Conservation (phyloP, 106 monocot genomes). For the Phalaenopsis aphrodite region DNA sequence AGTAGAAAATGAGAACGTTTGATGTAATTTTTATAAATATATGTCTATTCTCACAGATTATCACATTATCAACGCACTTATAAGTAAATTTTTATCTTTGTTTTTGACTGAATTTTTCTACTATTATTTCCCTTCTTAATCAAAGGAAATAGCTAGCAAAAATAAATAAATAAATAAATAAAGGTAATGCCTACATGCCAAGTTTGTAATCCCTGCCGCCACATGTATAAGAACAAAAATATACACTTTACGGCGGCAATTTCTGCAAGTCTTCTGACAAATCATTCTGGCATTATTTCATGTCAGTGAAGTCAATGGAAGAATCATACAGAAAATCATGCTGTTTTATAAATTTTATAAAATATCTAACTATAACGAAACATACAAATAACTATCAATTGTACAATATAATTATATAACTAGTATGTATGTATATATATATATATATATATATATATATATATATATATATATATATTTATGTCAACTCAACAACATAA, state of each 20-base stretch:
- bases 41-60: too few relatives aligned
- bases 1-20: too few relatives aligned
- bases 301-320: conserved; percentile 2
- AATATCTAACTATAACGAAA: background rate
- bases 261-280: conserved; percentile 4
- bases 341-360: background rate
- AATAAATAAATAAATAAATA: background rate
- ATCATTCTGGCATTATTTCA: background rate
- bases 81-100: too few relatives aligned
- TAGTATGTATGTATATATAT: background rate
- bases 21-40: too few relatives aligned
- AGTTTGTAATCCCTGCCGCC: background rate
- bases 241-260: background rate
- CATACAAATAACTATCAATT: background rate
- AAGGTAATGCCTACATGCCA: background rate
- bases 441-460: too few relatives aligned
- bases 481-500: background rate
- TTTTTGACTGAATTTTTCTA: too few relatives aligned
- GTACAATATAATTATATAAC: background rate
- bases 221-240: background rate
- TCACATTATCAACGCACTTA: too few relatives aligned
- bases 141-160: too few relatives aligned
- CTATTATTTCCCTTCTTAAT: too few relatives aligned
- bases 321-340: background rate
- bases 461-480: background rate